Conservation (phyloP, 768 basidiomycete genomes). For the Pleurotus platypus region DNA sequence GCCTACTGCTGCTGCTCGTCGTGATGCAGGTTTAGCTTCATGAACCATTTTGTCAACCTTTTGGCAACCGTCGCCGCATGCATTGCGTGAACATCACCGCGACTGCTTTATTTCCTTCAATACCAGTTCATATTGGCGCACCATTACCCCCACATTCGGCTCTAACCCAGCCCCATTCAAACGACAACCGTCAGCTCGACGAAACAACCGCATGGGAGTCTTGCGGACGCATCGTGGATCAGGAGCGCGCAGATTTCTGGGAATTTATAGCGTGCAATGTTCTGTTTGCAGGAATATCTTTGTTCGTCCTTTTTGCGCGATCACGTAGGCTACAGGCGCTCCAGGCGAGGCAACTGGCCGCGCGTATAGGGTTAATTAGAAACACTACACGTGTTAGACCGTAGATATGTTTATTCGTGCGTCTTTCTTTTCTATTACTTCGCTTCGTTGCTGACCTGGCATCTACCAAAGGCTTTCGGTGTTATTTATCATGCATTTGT, state of each 20-base stretch:
- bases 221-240: slow-evolving; percentile 79
- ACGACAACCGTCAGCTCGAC: slow-evolving; percentile 25
- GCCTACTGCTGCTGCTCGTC: not conserved
- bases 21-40: slow-evolving; percentile 45
- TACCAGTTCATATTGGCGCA: not conserved
- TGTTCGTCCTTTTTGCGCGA: slow-evolving; percentile 65
- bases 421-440: not conserved
- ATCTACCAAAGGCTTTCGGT: no score
- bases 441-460: no score
- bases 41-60: slow-evolving; percentile 94
- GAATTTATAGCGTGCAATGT: slow-evolving; percentile 89
- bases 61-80: slow-evolving; percentile 86
- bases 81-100: slow-evolving; percentile 56
- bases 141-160: slow-evolving; percentile 1
- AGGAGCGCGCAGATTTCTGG: slow-evolving; percentile 84
- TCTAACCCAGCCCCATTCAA: slow-evolving; percentile 15
- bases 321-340: slow-evolving; percentile 64
- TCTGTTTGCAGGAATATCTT: slow-evolving; percentile 61
- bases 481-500: no score
- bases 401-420: slow-evolving; percentile 4
- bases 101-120: not conserved
- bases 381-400: slow-evolving; percentile 23
- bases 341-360: slow-evolving; percentile 81
- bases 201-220: slow-evolving; percentile 88
- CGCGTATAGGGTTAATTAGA: slow-evolving; percentile 73